Evolutionary conservation across 2,329 filamentous ascomycete species (phyloP), one percentile per base, ranked within the genome.

Genomic region (Venturia carpophila): DNA sequence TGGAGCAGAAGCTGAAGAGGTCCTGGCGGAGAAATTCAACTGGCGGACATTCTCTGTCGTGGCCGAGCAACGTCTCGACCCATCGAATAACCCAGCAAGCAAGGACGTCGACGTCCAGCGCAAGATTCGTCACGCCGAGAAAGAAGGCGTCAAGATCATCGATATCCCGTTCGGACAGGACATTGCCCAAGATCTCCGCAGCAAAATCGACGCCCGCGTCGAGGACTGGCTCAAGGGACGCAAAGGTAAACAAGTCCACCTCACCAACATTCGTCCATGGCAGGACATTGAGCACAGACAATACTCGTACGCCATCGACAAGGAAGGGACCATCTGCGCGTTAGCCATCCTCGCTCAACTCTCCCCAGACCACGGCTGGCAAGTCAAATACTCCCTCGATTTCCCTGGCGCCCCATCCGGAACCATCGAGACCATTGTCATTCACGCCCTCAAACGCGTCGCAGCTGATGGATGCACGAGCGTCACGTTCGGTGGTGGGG

Each of bases 301-400:
- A 68, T 97, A 96, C 79, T 90, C 92, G 73, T 89, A 91, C 71
- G 89, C 91, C 11, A 83, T 87, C 69, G 89, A 89, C 69, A 82
- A 84, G 71, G 83, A 90, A 19, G 89, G 89, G 68, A 84, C 83
- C 67, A 85, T 97, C 65, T 83, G 83, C 52, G 88, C 89, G 42
- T 83, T 97, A 66, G 88, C 93, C n/a, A 87, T 93, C 10, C 80
- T 97, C 71, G 89, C 90, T 64, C 89, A 91, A 75, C 84, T 97
- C 37, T 85, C 89, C 3, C 90, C 91, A 1, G 81, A 84, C 43
- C 85, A 95, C 73, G 92, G 92, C 64, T 95, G 91, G 86, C 92
- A 97, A 79, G 88, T 96, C 73, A 97, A 97, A 79, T 96, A 94
- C 80, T 90, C 89, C n/a, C 85, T 97, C 64, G 91, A 97, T 76